Conservation (phyloP, 192 early-diverging fungal genomes). For the Jimgerdemannia flammicorona region DNA sequence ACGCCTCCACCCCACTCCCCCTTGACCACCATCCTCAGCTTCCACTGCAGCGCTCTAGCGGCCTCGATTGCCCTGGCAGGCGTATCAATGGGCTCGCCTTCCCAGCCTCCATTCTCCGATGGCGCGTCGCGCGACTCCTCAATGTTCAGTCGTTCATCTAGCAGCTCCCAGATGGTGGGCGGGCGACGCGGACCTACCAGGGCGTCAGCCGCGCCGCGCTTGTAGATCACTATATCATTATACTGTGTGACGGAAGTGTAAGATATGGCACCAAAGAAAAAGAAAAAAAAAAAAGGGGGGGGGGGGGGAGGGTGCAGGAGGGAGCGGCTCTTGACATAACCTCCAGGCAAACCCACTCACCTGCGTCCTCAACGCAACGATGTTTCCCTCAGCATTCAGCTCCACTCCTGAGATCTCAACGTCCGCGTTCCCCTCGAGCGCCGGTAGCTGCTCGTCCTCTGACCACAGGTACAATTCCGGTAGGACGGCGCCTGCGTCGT, state of each 20-base stretch:
- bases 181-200: background rate
- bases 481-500: background rate
- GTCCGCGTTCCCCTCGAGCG: background rate
- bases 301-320: too few species aligned
- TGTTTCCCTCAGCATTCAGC: constrained; percentile 12
- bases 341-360: background rate
- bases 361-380: constrained; percentile 16
- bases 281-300: background rate
- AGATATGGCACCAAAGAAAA: background rate
- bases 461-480: constrained; percentile 14
- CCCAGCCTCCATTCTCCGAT: background rate
- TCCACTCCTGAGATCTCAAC: constrained; percentile 7
- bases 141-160: background rate
- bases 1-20: background rate
- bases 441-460: background rate
- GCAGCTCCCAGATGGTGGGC: background rate
- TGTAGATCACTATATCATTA: constrained; percentile 23
- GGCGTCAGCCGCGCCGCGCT: constrained; percentile 15
- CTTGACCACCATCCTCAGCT: background rate
- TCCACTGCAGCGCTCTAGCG: background rate
- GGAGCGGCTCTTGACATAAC: background rate
- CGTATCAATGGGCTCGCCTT: background rate
- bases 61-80: background rate
- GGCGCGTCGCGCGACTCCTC: background rate
- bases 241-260: background rate